Percentiles rank a stretch among this genome's conserved stretches.
Conservation (phyloP, 2,329 filamentous ascomycete species). For the Cadophora sp. region DNA sequence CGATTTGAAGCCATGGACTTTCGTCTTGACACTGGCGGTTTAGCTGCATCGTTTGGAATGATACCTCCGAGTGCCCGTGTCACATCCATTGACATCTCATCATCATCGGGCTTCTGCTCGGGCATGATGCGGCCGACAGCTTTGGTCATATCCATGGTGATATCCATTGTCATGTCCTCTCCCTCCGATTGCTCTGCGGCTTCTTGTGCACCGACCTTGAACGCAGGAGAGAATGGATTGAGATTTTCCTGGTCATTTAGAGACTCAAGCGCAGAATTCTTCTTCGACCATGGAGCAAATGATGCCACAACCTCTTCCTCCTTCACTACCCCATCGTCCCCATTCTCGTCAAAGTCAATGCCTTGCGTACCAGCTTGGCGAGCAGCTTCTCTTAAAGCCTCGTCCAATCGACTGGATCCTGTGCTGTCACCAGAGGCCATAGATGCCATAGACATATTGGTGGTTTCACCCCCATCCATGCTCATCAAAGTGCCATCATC, state of each 20-base stretch:
- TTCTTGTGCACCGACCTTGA: constrained; percentile 36
- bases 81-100: constrained; percentile 89
- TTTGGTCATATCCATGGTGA: constrained; percentile 63
- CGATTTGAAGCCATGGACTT: constrained; percentile 43
- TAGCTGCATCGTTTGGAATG: constrained; percentile 49
- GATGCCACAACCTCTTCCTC: constrained; percentile 72
- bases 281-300: constrained; percentile 75
- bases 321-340: constrained; percentile 56
- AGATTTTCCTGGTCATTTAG: constrained; percentile 55
- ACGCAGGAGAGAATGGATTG: constrained; percentile 51
- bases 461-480: constrained; percentile 72
- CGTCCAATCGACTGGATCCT: constrained; percentile 75
- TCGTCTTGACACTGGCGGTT: constrained; percentile 33
- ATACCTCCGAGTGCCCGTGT: constrained; percentile 85
- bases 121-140: constrained; percentile 60
- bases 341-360: constrained; percentile 60
- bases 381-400: constrained; percentile 77
- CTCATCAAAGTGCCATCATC: constrained; percentile 84
- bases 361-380: constrained; percentile 77
- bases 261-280: constrained; percentile 48
- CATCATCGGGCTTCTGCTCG: constrained; percentile 43
- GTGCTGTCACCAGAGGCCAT: constrained; percentile 63
- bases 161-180: constrained; percentile 59
- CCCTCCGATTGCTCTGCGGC: constrained; percentile 39
- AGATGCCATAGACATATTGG: constrained; percentile 70